Percentiles rank a stretch among this genome's conserved stretches.
Evolutionary conservation across 2,329 filamentous ascomycete species (phyloP).

Genomic region (Decorospora gaudefroyi): DNA sequence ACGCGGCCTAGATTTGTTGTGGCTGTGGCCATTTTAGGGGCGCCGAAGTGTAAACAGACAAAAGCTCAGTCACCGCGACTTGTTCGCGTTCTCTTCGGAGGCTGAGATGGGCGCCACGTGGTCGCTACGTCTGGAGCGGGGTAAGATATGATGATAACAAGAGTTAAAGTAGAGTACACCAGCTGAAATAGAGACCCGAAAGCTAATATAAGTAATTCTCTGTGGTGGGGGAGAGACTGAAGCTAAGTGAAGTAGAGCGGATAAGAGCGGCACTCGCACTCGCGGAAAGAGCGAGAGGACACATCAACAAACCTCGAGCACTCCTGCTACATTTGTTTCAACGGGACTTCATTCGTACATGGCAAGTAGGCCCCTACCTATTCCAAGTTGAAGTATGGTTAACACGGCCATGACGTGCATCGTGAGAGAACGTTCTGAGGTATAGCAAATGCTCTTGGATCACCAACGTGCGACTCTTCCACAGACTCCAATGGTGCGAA

Average conservation of each 20-base stretch:
- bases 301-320: conserved; percentile 4
- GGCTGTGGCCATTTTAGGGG: conserved; percentile 21
- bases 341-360: too few species aligned
- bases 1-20: conserved; percentile 5
- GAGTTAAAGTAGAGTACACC: too few species aligned
- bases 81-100: conserved; percentile 15
- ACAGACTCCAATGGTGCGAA: neutral
- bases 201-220: too few species aligned
- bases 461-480: neutral
- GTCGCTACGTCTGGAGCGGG: neutral
- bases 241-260: neutral
- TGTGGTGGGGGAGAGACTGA: neutral
- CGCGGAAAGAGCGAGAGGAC: conserved; percentile 5
- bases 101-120: neutral
- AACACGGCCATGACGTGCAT: too few species aligned
- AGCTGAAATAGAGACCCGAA: too few species aligned
- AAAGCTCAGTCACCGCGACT: conserved; percentile 10
- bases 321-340: conserved; percentile 3
- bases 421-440: too few species aligned
- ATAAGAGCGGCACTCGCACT: neutral
- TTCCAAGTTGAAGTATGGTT: too few species aligned
- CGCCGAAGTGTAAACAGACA: conserved; percentile 12
- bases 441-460: too few species aligned
- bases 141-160: too few species aligned
- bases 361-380: too few species aligned